Conservation (phyloP, 352 stramenopile genomes). For the Globisporangium lucens region DNA sequence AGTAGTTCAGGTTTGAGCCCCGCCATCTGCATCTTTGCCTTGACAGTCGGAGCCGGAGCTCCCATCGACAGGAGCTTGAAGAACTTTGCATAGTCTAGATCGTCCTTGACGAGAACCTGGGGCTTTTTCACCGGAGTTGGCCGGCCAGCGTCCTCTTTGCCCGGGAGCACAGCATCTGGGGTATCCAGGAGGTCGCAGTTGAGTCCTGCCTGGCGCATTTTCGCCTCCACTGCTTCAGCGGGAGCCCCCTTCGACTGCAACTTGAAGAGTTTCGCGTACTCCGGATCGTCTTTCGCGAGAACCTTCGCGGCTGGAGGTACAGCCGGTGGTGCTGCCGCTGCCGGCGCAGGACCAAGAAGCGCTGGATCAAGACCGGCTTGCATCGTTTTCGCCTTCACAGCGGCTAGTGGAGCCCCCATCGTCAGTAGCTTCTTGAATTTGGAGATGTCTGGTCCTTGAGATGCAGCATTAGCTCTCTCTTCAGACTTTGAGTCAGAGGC, state of each 20-base stretch:
- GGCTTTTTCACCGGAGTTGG: slow-evolving; percentile 18
- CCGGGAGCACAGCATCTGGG: slow-evolving; percentile 42
- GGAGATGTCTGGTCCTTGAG: slow-evolving; percentile 23
- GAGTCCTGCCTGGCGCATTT: slow-evolving; percentile 77
- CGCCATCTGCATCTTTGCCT: slow-evolving; percentile 56
- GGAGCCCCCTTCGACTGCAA: slow-evolving; percentile 60
- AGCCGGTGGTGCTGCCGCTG: background rate
- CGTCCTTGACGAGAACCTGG: slow-evolving; percentile 50
- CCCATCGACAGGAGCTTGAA: slow-evolving; percentile 72
- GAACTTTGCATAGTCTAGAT: slow-evolving; percentile 62
- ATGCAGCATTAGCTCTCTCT: slow-evolving; percentile 15
- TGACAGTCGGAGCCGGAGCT: slow-evolving; percentile 47
- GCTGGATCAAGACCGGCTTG: slow-evolving; percentile 59
- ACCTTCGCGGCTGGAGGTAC: background rate
- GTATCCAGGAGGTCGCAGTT: slow-evolving; percentile 75
- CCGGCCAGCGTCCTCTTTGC: slow-evolving; percentile 7
- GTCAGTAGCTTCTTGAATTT: slow-evolving; percentile 66
- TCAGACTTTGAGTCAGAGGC: slow-evolving; percentile 4
- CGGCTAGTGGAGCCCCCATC: slow-evolving; percentile 56
- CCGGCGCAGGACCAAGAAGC: slow-evolving; percentile 24
- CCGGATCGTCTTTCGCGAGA: slow-evolving; percentile 49
- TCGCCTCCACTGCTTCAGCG: slow-evolving; percentile 46
- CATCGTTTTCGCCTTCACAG: slow-evolving; percentile 65
- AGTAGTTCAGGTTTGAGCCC: slow-evolving; percentile 53
- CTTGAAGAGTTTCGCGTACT: slow-evolving; percentile 73